These are phyloP conservation scores for Xylaria grammica DNA, from an alignment of 495 filamentous ascomycete species.

Conservation along the genomic window DNA sequence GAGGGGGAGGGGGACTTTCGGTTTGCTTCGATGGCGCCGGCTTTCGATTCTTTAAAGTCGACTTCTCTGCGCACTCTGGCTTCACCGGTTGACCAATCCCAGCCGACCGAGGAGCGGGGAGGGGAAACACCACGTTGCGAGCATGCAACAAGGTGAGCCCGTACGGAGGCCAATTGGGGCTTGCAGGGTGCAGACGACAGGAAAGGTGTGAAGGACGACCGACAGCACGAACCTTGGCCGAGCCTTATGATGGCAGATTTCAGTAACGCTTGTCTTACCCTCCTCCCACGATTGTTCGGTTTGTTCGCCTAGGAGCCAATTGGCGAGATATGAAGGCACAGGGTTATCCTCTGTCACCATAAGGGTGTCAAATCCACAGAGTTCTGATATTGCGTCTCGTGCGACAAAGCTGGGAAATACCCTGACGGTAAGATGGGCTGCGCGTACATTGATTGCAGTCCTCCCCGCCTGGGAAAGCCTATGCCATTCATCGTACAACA, in stretches of 20 bases:
- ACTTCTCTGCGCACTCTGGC: slow-evolving; percentile 3
- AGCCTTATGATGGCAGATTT: slow-evolving; percentile 15
- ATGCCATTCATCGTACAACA: slow-evolving; percentile 25
- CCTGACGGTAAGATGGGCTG: slow-evolving; percentile 3
- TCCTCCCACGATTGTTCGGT: slow-evolving; percentile 1
- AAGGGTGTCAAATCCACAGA: slow-evolving; percentile 3
- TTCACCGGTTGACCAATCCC: slow-evolving; percentile 13
- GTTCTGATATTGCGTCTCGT: slow-evolving; percentile 16
- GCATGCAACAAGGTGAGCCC: slow-evolving; percentile 18
- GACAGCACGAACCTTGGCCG: slow-evolving; percentile 1
- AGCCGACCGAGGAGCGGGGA: neutral
- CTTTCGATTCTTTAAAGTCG: slow-evolving; percentile 9
- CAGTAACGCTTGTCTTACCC: slow-evolving; percentile 23
- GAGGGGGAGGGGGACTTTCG: neutral
- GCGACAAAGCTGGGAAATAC: slow-evolving; percentile 4
- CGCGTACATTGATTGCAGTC: slow-evolving; percentile 15
- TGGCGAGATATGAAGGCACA: slow-evolving; percentile 19
- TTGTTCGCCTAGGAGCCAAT: slow-evolving; percentile 6
- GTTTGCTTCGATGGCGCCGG: slow-evolving; percentile 13
- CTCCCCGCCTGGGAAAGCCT: slow-evolving; percentile 10
- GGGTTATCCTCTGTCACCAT: neutral
- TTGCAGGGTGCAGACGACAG: slow-evolving; percentile 7
- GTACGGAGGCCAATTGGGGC: slow-evolving; percentile 4
- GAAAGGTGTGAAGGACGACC: slow-evolving; percentile 22
- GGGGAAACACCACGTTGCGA: slow-evolving; percentile 2